Percentiles rank a stretch among this genome's conserved stretches.
Evolutionary conservation across 1,139 yeast species (phyloP).

Genomic region (Kodamaea plutei): DNA sequence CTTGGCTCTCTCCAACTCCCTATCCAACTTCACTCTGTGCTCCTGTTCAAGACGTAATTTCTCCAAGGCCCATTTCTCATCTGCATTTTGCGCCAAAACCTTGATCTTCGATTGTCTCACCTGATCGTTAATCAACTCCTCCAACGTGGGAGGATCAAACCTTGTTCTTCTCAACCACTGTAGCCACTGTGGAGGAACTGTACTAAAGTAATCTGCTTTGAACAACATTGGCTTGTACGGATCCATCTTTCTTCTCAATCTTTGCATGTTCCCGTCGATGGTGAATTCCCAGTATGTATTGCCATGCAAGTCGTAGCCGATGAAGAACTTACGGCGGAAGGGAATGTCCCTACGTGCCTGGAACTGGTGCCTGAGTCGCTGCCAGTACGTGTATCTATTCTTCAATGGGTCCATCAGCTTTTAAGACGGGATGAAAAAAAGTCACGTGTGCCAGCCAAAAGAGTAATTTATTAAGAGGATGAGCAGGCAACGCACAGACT

Average conservation of each 20-base stretch:
- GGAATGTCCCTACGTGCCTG: constrained; percentile 62
- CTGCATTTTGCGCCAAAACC: constrained; percentile 55
- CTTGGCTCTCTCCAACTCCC: constrained; percentile 33
- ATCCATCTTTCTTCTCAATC: constrained; percentile 48
- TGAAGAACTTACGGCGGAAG: constrained; percentile 52
- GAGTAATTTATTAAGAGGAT: not conserved
- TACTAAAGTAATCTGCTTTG: constrained; percentile 47
- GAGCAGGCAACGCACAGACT: constrained; percentile 6
- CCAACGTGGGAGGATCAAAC: constrained; percentile 52
- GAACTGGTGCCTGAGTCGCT: constrained; percentile 53
- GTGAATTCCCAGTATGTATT: constrained; percentile 84
- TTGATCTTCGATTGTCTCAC: constrained; percentile 53
- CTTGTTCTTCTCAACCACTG: constrained; percentile 77
- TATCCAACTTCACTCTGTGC: constrained; percentile 27
- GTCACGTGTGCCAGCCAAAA: too few relatives aligned
- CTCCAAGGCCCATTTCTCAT: constrained; percentile 52
- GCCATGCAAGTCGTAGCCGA: constrained; percentile 77
- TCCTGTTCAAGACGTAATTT: constrained; percentile 33
- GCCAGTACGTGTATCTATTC: constrained; percentile 33
- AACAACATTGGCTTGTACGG: constrained; percentile 40
- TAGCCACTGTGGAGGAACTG: constrained; percentile 70
- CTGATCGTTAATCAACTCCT: constrained; percentile 58
- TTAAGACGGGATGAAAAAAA: not conserved
- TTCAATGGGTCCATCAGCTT: constrained; percentile 25
- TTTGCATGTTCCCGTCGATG: constrained; percentile 42